These are phyloP conservation scores for Dactylellina parvicollis DNA, from an alignment of 2,329 filamentous ascomycete species.

Conservation along the genomic window DNA sequence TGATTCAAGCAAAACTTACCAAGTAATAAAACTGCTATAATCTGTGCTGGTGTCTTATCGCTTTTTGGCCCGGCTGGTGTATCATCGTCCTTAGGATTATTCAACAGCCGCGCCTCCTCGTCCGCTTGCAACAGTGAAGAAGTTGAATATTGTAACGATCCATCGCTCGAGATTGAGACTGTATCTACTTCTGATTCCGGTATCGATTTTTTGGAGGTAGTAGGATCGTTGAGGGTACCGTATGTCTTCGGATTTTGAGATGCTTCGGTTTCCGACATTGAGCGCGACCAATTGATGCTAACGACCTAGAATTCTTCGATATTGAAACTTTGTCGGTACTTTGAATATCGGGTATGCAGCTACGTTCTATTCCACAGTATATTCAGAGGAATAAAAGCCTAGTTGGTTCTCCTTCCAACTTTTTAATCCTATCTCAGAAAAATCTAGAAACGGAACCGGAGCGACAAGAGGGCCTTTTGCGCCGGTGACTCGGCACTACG, in stretches of 20 bases:
- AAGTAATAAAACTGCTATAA: constrained; percentile 40
- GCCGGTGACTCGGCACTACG: not conserved
- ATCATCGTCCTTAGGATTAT: constrained; percentile 2
- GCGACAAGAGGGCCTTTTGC: not conserved
- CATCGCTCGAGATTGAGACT: constrained; percentile 41
- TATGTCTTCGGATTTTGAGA: not conserved
- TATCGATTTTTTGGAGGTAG: constrained; percentile 21
- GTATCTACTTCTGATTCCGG: constrained; percentile 38
- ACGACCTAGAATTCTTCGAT: no score
- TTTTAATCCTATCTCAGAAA: no score
- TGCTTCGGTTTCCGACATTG: not conserved
- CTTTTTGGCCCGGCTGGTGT: not conserved
- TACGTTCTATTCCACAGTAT: no score
- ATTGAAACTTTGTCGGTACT: no score
- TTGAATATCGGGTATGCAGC: no score
- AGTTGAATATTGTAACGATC: constrained; percentile 22
- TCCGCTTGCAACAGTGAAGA: constrained; percentile 29
- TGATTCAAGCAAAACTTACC: constrained; percentile 10
- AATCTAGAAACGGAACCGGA: no score
- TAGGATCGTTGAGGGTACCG: not conserved
- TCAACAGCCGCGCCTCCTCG: constrained; percentile 27
- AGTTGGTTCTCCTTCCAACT: no score
- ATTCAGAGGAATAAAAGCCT: no score
- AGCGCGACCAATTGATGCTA: no score
- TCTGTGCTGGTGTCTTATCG: constrained; percentile 12